Percentiles rank a stretch among this genome's conserved stretches.
phyloP scores from a whole-genome alignment of 1,284 basidiomycete species.

The Rhodotorula mucilaginosa region DNA sequence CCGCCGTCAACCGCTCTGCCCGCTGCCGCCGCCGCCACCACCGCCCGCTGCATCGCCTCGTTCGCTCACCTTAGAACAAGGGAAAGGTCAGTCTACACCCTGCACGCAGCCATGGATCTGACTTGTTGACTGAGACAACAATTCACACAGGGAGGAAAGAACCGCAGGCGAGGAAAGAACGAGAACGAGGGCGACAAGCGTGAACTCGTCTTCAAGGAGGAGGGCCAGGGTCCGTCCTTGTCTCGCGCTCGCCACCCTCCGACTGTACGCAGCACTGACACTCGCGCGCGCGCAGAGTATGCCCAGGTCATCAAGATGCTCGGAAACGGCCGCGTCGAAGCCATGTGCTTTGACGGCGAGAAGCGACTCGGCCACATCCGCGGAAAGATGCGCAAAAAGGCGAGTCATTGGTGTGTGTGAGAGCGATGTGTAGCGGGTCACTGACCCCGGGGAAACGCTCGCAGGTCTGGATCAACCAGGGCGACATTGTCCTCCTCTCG shows the following conservation, averaged over 20 bases:
- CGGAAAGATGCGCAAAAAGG: conserved; percentile 99
- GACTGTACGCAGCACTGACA: too few relatives aligned
- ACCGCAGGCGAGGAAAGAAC: conserved; percentile 99
- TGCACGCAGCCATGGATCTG: neutral
- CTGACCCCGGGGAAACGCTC: neutral
- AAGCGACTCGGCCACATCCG: conserved; percentile 97
- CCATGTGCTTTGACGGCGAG: conserved; percentile 97
- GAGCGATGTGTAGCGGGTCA: too few relatives aligned
- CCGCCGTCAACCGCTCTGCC: too few relatives aligned
- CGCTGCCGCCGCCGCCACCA: neutral
- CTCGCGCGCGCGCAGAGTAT: conserved; percentile 64
- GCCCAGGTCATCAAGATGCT: conserved; percentile 99
- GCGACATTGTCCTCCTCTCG: conserved; percentile 94
- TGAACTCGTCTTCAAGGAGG: conserved; percentile 97
- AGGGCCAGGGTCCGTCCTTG: conserved; percentile 70
- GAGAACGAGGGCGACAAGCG: conserved; percentile 98
- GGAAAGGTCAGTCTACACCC: conserved; percentile 36
- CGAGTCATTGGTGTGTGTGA: conserved; percentile 47
- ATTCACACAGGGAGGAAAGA: conserved; percentile 83
- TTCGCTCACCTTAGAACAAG: conserved; percentile 31
- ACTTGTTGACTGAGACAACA: too few relatives aligned
- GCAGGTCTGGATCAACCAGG: conserved; percentile 99
- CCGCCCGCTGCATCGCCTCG: neutral
- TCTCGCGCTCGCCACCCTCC: neutral
- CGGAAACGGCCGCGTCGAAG: conserved; percentile 95